These are phyloP conservation scores for Chamaecrista fasciculata DNA, from an alignment of 306 rosid genomes.

Conservation along the genomic window DNA sequence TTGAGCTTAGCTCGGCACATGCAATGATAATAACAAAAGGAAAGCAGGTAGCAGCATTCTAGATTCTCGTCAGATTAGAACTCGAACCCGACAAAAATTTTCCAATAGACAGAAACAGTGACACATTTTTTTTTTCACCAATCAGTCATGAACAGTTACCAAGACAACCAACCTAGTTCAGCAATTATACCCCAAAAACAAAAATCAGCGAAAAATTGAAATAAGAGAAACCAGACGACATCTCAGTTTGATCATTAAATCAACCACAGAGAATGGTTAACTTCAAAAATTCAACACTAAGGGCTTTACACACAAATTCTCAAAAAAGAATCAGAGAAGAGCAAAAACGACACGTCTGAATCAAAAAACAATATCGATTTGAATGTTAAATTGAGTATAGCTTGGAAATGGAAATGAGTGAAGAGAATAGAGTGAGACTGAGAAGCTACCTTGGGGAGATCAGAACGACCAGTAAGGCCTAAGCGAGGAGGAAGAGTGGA, in stretches of 20 bases:
- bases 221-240: neutral
- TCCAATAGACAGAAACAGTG: neutral
- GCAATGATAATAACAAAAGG: neutral
- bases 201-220: neutral
- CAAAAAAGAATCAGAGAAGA: neutral
- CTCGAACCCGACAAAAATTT: neutral
- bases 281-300: neutral
- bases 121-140: neutral
- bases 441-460: neutral
- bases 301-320: neutral
- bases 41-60: neutral
- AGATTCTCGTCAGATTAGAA: conserved; percentile 1
- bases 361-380: neutral
- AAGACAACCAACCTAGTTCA: neutral
- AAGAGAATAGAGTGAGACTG: neutral
- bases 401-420: neutral
- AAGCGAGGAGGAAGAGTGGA: neutral
- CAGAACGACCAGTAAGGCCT: neutral
- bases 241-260: neutral
- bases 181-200: neutral
- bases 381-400: neutral
- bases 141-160: neutral
- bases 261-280: neutral
- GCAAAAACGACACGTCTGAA: neutral
- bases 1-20: neutral